A percentile compares a stretch with the other conserved stretches of the same genome.
Conservation (phyloP, 2,329 filamentous ascomycete genomes). For the Diaporthe sp. region DNA sequence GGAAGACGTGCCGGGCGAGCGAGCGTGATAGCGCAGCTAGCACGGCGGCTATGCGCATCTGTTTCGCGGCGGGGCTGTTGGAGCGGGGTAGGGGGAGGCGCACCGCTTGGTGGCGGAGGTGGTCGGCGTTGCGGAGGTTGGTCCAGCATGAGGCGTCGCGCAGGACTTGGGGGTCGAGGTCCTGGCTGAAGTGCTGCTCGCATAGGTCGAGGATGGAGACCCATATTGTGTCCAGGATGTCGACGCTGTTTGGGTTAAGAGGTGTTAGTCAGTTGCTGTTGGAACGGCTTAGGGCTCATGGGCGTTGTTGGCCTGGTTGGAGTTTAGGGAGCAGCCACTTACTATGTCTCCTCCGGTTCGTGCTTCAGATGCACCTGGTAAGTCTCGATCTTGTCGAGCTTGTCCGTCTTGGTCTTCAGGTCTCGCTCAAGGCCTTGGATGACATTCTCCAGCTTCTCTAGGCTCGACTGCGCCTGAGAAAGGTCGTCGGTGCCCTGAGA, state of each 20-base stretch:
- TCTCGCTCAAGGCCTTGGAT: constrained; percentile 43
- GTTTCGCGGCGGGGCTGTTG: constrained; percentile 51
- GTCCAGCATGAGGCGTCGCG: constrained; percentile 50
- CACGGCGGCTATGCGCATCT: constrained; percentile 52
- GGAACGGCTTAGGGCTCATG: neutral
- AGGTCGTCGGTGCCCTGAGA: constrained; percentile 36
- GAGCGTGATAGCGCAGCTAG: constrained; percentile 50
- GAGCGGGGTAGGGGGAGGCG: constrained; percentile 50
- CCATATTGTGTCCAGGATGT: constrained; percentile 51
- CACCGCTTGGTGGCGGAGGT: constrained; percentile 48
- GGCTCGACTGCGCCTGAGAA: constrained; percentile 8
- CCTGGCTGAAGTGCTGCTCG: constrained; percentile 48
- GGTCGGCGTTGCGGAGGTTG: constrained; percentile 48
- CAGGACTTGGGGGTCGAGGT: constrained; percentile 48
- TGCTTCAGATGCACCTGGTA: constrained; percentile 46
- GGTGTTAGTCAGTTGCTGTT: neutral
- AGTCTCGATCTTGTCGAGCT: constrained; percentile 46
- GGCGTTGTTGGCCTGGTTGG: neutral
- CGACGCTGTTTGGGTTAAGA: constrained; percentile 42
- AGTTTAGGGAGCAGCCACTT: constrained; percentile 26
- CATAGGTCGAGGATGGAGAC: constrained; percentile 49
- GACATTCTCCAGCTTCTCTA: constrained; percentile 42
- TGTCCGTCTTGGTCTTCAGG: constrained; percentile 42
- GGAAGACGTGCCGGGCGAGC: constrained; percentile 51
- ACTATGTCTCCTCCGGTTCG: constrained; percentile 49